Evolutionary conservation across 164 flowering plant species (phyloP), one percentile per base, ranked within the genome.

Genomic region (Nelumbo lutea): DNA sequence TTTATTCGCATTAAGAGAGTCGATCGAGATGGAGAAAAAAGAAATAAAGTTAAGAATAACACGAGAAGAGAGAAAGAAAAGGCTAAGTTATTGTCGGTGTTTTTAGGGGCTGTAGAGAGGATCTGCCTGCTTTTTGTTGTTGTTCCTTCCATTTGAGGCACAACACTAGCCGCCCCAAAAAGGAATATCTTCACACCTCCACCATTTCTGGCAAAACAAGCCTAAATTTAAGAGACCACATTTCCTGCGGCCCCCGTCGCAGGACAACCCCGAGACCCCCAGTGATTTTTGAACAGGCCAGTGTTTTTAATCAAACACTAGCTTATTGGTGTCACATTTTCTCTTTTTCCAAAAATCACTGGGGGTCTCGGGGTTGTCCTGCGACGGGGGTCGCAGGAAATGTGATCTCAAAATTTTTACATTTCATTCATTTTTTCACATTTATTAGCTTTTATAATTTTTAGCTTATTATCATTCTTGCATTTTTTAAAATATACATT

Each of bases 141-240:
- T 72, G 74, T 83, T 77, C 80, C 64, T 82, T 79, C 83, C 69
- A 68, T 66, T 72, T 79, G 47, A 77, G 81, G 80, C 73, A 82
- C 69, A 61, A 60, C 68, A 75, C 66, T 74, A 46, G 76, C 79
- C 74, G 73, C 51, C 87, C 81, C 70, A 67, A 79, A 76, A 77
- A 40, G 79, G 82, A 77, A 83, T 80, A 68, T 70, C 61, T 68
- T 48, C 47, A 70, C 9, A 57, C 63, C 11, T 40, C 60, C 43
- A 27, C 59, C 45, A 69, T 42, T 58, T 59, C 7, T 41, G 40
- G 13, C 44, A 9, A 59, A 27, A 27, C 45, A 4, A 53, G 3
- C 2, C 48, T 64, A 50, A 6, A 5, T 10, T n/a, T 65, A 39
- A 64, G 46, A n/a, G 13, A 27, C n/a, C 27, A 56, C 15, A 0